Percentiles rank a stretch among this genome's conserved stretches.
Evolutionary conservation across 164 flowering plant species (phyloP).

Genomic region (Kalanchoe fedtschenkoi): DNA sequence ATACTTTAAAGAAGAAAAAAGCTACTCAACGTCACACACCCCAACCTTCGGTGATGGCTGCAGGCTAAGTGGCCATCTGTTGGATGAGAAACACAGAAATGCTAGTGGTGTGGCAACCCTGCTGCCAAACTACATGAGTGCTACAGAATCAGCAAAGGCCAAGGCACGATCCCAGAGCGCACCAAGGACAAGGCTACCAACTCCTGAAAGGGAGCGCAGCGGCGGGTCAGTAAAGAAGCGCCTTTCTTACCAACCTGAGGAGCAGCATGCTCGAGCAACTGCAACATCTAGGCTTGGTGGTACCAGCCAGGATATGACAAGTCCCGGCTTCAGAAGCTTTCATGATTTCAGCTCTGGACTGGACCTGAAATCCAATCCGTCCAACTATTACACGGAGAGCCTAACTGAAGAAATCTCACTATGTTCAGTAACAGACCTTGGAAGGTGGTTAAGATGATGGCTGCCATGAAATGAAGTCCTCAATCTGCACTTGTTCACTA

Average conservation of each 20-base stretch:
- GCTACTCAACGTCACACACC: constrained; percentile 19
- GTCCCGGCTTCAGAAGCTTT: constrained; percentile 27
- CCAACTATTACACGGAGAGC: constrained; percentile 42
- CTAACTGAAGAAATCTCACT: constrained; percentile 49
- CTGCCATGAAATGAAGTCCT: neutral
- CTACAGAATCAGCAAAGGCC: constrained; percentile 44
- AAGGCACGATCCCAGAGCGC: constrained; percentile 28
- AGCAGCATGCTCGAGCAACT: neutral
- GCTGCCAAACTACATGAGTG: constrained; percentile 44
- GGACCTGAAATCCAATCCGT: constrained; percentile 32
- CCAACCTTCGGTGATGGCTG: constrained; percentile 12
- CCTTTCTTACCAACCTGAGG: constrained; percentile 22
- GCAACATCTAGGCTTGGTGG: constrained; percentile 1
- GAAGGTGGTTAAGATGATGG: constrained; percentile 50
- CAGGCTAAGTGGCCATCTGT: neutral
- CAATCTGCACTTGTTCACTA: neutral
- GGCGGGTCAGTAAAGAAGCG: constrained; percentile 30
- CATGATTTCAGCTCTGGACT: constrained; percentile 25
- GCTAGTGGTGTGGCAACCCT: neutral
- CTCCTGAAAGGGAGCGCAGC: constrained; percentile 23
- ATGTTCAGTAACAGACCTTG: constrained; percentile 40
- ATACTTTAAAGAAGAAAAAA: constrained; percentile 15
- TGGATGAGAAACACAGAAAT: neutral
- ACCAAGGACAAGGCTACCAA: constrained; percentile 32
- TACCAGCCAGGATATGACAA: constrained; percentile 17